A percentile compares a stretch with the other conserved stretches of the same genome.
These are phyloP conservation scores for Lathyrus aphaca DNA, from an alignment of 306 rosid genomes.

Conservation along the genomic window DNA sequence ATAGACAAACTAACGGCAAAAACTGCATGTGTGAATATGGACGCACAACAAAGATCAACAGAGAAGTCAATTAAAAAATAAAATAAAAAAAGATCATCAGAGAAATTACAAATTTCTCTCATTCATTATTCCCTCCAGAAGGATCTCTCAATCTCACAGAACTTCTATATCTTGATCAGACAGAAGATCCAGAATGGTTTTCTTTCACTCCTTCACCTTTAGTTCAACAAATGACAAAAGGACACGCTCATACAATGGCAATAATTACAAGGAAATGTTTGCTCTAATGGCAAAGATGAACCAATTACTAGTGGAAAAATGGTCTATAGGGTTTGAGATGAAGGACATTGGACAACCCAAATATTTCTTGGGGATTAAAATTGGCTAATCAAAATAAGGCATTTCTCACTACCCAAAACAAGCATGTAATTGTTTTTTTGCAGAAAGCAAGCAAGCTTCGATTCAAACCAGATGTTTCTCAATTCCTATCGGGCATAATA, in stretches of 20 bases:
- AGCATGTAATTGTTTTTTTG: not conserved
- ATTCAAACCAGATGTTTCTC: not conserved
- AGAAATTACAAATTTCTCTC: not conserved
- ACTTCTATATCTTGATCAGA: not conserved
- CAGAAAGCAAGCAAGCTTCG: not conserved
- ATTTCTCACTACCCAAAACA: too few species aligned
- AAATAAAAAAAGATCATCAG: not conserved
- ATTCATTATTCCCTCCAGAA: not conserved
- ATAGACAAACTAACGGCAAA: not conserved
- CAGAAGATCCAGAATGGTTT: not conserved
- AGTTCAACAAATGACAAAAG: not conserved
- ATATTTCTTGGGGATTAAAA: not conserved
- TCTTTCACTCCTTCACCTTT: not conserved
- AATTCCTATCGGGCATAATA: not conserved
- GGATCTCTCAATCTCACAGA: not conserved
- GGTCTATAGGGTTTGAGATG: not conserved
- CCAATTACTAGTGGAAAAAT: not conserved
- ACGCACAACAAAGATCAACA: not conserved
- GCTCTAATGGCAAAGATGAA: not conserved
- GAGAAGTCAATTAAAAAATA: not conserved
- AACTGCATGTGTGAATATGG: not conserved
- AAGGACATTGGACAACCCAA: not conserved
- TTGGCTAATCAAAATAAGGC: too few species aligned
- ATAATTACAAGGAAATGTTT: not conserved
- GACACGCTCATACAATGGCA: not conserved